Evolutionary conservation across 148 eudicot species (phyloP).

Genomic region (Arctostaphylos glauca): DNA sequence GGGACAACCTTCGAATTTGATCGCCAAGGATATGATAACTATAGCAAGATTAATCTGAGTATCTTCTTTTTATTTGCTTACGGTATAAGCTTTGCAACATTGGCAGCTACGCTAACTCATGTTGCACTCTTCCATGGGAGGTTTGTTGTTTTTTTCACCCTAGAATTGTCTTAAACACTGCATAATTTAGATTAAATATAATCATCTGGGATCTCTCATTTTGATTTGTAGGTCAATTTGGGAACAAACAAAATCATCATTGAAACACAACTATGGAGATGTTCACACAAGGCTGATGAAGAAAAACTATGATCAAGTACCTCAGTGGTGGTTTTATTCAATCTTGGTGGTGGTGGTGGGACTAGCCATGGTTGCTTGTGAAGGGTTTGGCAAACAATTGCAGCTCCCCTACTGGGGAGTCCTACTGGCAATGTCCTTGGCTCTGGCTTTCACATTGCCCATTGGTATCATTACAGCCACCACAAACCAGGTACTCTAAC

Average conservation of each 20-base stretch:
- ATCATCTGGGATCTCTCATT: not conserved
- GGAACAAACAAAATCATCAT: slow-evolving; percentile 39
- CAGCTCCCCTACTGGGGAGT: slow-evolving; percentile 53
- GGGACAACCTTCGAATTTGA: slow-evolving; percentile 35
- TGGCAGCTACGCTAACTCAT: slow-evolving; percentile 49
- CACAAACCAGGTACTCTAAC: slow-evolving; percentile 37
- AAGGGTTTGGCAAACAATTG: slow-evolving; percentile 38
- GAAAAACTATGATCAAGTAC: slow-evolving; percentile 44
- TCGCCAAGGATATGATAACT: slow-evolving; percentile 27
- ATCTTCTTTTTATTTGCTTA: slow-evolving; percentile 33
- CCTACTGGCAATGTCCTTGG: slow-evolving; percentile 31
- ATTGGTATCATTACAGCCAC: slow-evolving; percentile 42
- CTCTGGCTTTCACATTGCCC: slow-evolving; percentile 43
- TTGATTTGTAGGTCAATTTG: slow-evolving; percentile 32
- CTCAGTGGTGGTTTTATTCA: slow-evolving; percentile 47
- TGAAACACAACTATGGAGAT: slow-evolving; percentile 35
- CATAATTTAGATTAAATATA: not conserved
- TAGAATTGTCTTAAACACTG: not conserved
- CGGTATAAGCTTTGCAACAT: slow-evolving; percentile 41
- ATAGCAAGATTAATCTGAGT: slow-evolving; percentile 42
- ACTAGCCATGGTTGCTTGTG: slow-evolving; percentile 33
- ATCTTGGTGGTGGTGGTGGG: slow-evolving; percentile 29
- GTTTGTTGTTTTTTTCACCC: slow-evolving; percentile 13
- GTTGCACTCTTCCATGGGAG: slow-evolving; percentile 53
- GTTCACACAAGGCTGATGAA: slow-evolving; percentile 50